Base-by-base conservation (phyloP, 345 rosid genomes). In the Stellera chamaejasme region DNA sequence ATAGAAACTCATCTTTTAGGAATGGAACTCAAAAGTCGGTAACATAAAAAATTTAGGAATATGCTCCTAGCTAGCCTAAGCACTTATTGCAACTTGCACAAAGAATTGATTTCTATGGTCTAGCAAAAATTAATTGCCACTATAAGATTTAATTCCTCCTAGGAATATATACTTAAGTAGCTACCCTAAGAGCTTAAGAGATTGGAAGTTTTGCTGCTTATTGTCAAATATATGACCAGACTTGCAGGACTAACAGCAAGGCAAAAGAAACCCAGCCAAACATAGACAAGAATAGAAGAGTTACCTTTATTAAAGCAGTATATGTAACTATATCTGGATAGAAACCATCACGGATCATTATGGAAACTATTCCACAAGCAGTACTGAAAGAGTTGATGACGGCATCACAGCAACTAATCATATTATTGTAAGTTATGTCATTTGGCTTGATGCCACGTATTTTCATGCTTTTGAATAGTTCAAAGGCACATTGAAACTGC, bases 281-380 rank as follows among this genome's bases (percentile, higher is more conserved):
- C 39, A 32, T 32, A 32, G 7, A 32, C 7, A 7, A 32, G 7
- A 32, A 32, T 32, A 32, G 7, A 32, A 1, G 39, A 32, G 39
- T 44, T 75, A 83, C 93, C 95, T 88, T 92, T 61, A 74, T 63
- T 55, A 88, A 75, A 61, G 72, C 54, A 45, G 87, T 81, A 58
- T 75, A 86, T 45, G 81, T 74, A 36, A 56, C 26, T n/a, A 54
- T 60, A 19, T 52, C 28, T 26, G 84, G 95, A 43, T 52, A 42
- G 73, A 62, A 86, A 43, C 98, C 95, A 45, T 73, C 79, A 14
- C 95, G 95, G 64, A 84, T 26, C 95, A 86, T 88, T 87, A 82
- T 32, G 62, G 90, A 86, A 72, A 88, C 63, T 14, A 92, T 23
- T 10, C 85, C 80, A 66, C 57, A 54, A 48, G 95, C 93, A 66